phyloP scores from a whole-genome alignment of 768 basidiomycete species.

The Leccinum fibrillosum region DNA sequence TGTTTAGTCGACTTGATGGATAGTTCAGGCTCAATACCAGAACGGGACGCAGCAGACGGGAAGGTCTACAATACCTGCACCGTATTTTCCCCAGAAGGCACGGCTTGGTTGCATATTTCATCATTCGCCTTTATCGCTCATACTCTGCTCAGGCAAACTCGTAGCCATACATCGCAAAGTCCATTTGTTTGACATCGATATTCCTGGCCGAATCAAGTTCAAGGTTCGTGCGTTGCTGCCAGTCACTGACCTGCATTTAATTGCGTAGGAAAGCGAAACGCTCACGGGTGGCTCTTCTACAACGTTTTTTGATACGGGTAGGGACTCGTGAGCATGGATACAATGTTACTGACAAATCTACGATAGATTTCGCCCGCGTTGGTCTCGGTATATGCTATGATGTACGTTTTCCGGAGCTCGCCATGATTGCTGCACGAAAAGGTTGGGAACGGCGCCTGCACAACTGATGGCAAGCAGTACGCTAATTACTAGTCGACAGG shows the following conservation, averaged over 20 bases:
- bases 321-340: conserved; percentile 1
- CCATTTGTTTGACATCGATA: conserved; percentile 97
- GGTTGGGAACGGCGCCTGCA: conserved; percentile 41
- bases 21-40: conserved; percentile 86
- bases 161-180: conserved; percentile 90
- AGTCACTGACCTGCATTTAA: neutral
- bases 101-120: neutral
- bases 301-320: conserved; percentile 88
- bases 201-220: conserved; percentile 88
- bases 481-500: conserved; percentile 42
- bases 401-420: conserved; percentile 90
- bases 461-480: neutral
- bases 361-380: conserved; percentile 89
- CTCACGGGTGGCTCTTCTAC: conserved; percentile 70
- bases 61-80: conserved; percentile 92
- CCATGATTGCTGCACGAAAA: conserved; percentile 85
- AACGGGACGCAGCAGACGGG: conserved; percentile 57
- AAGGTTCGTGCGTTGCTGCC: conserved; percentile 47
- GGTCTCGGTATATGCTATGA: conserved; percentile 98
- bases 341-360: neutral
- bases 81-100: conserved; percentile 81
- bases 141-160: conserved; percentile 60
- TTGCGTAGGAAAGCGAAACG: conserved; percentile 77
- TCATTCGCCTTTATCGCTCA: neutral
- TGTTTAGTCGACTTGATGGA: neutral